These are phyloP conservation scores for Penicillium steckii DNA, from an alignment of 495 filamentous ascomycete genomes.

Conservation along the genomic window DNA sequence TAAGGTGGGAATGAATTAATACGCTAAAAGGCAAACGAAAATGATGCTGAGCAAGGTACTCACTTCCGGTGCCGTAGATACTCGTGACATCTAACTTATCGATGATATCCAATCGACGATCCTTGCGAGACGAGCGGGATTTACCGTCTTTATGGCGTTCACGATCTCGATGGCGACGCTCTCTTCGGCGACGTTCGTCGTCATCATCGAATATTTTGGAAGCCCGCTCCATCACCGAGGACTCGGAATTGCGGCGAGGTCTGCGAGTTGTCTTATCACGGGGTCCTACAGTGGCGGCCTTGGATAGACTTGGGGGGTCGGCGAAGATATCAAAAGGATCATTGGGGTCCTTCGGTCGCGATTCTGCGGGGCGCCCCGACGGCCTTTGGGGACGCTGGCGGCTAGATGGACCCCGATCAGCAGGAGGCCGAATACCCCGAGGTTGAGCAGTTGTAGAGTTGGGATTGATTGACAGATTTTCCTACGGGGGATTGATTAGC, in stretches of 20 bases:
- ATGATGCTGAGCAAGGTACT: constrained; percentile 33
- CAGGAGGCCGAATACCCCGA: constrained; percentile 42
- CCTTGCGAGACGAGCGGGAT: constrained; percentile 43
- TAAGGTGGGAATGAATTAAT: constrained; percentile 33
- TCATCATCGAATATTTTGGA: constrained; percentile 63
- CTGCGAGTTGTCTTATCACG: constrained; percentile 43
- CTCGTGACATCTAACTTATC: constrained; percentile 97
- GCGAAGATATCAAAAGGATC: constrained; percentile 59
- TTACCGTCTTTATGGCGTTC: constrained; percentile 60
- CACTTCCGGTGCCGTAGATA: constrained; percentile 93
- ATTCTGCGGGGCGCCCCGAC: constrained; percentile 15
- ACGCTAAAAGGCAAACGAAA: background rate
- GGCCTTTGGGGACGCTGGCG: constrained; percentile 34
- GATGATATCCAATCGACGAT: constrained; percentile 82
- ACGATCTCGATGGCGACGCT: constrained; percentile 69
- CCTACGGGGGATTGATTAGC: constrained; percentile 24
- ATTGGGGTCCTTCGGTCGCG: constrained; percentile 37
- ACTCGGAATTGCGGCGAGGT: constrained; percentile 88
- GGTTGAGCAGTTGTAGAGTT: constrained; percentile 22
- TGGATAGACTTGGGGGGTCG: constrained; percentile 46
- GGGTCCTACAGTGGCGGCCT: constrained; percentile 27
- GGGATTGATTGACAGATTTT: constrained; percentile 42
- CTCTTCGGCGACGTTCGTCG: constrained; percentile 72
- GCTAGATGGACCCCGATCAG: constrained; percentile 26
- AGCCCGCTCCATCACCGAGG: constrained; percentile 72